Evolutionary conservation across 1,139 yeast genomes (phyloP), one percentile per base, ranked within the genome.

Genomic region (Starmera stellimalicola): DNA sequence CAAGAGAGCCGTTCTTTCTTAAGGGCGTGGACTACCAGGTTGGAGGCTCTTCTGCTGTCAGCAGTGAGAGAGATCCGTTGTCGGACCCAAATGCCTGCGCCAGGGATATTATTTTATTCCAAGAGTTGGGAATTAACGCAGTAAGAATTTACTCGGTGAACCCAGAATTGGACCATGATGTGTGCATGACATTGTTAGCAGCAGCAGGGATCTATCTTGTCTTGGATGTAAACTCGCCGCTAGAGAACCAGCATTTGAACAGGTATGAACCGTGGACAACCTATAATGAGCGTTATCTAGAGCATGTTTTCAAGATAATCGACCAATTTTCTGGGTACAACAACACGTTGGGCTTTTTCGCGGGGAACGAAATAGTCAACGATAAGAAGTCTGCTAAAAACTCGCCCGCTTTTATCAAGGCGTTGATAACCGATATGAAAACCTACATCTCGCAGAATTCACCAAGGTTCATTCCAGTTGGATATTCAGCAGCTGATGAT

Each of bases 401-500:
- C 37, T 70, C 88, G 0, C 87, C 94, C 1, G 62, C 63, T 3
- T 91, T 75, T 51, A 65, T 88, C 27, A 85, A 87, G 48, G 88
- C 87, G 0, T 68, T 87, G 26, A 67, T 84, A 12, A 68, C 93
- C 33, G 96, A 88, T 58, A 67, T 87, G 61, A 88, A 88, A 55
- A 57, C 61, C 29, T 91, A 81, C 53, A 75, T 87, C 37, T 52
- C 60, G 17, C 47, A 54, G 18, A 73, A 83, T 48, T 58, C 77
- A 3, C 69, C 75, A 14, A 67, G 97, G 41, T 53, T 57, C 10
- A 73, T 91, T 19, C 97, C 97, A 1, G 91, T 91, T 24, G 97
- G 98, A 0, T 91, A 91, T 56, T 81, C 96, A 1, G 96, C 97
- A 0, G 97, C 96, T 3, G 98, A 91, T 57, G 96, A 85, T 51